Conservation (phyloP, 2,329 filamentous ascomycete species). For the Eurotiales sp. region DNA sequence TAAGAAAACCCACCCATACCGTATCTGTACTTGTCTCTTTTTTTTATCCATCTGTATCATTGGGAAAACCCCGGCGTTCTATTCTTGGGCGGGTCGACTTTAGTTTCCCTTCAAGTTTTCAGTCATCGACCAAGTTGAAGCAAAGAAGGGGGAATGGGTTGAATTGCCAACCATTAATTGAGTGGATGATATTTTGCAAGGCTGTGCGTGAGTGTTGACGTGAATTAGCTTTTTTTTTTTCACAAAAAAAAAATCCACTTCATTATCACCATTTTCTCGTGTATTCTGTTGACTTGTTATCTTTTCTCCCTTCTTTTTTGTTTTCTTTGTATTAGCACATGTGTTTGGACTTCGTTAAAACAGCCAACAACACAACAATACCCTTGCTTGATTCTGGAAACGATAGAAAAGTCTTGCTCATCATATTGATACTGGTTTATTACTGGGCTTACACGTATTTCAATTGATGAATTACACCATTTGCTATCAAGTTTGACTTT, state of each 20-base stretch:
- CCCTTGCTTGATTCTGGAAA: not conserved
- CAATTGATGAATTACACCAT: no score
- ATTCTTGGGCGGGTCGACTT: not conserved
- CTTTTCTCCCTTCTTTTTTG: not conserved
- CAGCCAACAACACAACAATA: not conserved
- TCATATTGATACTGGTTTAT: not conserved
- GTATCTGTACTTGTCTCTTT: not conserved
- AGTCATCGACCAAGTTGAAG: not conserved
- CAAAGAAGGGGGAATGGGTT: not conserved
- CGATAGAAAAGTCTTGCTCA: not conserved
- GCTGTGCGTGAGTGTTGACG: not conserved
- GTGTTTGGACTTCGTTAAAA: not conserved
- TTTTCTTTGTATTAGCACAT: not conserved
- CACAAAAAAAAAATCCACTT: not conserved
- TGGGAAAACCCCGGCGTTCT: not conserved
- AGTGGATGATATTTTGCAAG: no score
- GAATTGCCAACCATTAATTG: no score
- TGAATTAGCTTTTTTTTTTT: constrained; percentile 4
- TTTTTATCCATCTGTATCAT: not conserved
- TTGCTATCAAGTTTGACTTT: no score
- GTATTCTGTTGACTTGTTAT: no score
- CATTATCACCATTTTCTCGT: not conserved
- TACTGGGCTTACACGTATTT: no score
- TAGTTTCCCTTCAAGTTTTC: constrained; percentile 10
- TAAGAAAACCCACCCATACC: not conserved